Evolutionary conservation across 1,284 basidiomycete genomes (phyloP), one percentile per base, ranked within the genome.

Genomic region (Ustilago loliicola): DNA sequence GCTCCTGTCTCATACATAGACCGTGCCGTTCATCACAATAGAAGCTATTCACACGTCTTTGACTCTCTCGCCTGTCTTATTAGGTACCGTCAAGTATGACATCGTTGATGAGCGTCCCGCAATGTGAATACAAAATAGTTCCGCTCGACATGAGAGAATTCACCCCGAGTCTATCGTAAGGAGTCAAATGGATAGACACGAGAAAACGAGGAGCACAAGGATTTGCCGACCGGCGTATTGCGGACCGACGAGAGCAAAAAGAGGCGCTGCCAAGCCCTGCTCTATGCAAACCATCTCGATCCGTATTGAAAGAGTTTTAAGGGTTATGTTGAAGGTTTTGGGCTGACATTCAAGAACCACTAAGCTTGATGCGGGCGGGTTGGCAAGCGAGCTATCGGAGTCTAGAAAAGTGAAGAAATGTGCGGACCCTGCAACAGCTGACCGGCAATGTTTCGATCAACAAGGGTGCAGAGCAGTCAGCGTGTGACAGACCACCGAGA

Each of bases 401-500:
- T 40, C 10, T 47, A 30, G 30, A 59, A 50, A 50, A 52, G 21
- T n/a, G 36, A 52, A 53, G 23, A 61, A 36, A 36, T 17, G 17
- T 45, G 23, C 21, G 27, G 58, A 45, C 59, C 38, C 45, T 52
- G 38, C 38, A 30, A 23, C 50, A 53, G 48, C 59, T 53, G 38
- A 53, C 34, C 19, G 15, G 59, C 29, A 19, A 53, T 27, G 40
- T 61, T 38, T 29, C 30, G 19, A n/a, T 34, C 47, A 29, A 3
- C 50, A 36, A 25, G 19, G 21, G 23, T 29, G 23, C 48, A 27
- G 8, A 27, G 48, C 48, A 50, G 23, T 21, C n/a, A 21, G n/a
- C 42, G 42, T 21, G 5, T 25, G 38, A 25, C 52, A 52, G 48
- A 2, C 21, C 50, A 9, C 29, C 55, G 55, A 62, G 50, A 23